Percentiles rank a stretch among this genome's conserved stretches.
Evolutionary conservation across 176 grass and related monocot species (phyloP).

Genomic region (Juncus effusus): DNA sequence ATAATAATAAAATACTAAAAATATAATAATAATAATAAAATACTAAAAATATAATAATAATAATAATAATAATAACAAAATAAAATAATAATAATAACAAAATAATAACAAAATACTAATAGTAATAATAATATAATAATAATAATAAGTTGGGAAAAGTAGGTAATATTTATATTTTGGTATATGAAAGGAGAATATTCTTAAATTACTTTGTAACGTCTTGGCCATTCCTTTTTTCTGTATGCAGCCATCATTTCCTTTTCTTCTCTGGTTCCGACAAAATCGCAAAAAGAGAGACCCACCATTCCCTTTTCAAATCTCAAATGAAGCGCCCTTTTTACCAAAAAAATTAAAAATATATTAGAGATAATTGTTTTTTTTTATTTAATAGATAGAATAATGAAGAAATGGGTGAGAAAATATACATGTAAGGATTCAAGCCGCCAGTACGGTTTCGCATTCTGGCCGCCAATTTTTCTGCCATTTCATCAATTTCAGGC

Average conservation of each 20-base stretch:
- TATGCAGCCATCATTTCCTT: slow-evolving; percentile 94
- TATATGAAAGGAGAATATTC: too few species aligned
- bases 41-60: slow-evolving; percentile 2
- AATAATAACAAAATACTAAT: not conserved
- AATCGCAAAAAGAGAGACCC: slow-evolving; percentile 96
- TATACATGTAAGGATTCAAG: slow-evolving; percentile 88
- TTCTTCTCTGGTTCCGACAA: slow-evolving; percentile 89
- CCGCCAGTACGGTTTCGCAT: slow-evolving; percentile 81
- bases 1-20: too few species aligned
- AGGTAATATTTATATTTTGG: too few species aligned
- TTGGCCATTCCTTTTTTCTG: slow-evolving; percentile 91
- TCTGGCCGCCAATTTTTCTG: slow-evolving; percentile 79
- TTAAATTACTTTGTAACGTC: slow-evolving; percentile 72
- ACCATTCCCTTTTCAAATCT: slow-evolving; percentile 99
- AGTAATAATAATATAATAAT: too few species aligned
- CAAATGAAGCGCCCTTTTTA: slow-evolving; percentile 90
- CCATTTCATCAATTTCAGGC: slow-evolving; percentile 94
- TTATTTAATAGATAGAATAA: not conserved
- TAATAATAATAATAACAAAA: too few species aligned
- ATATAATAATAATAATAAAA: too few species aligned
- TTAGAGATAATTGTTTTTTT: not conserved
- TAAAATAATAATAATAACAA: too few species aligned
- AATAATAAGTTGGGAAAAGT: too few species aligned
- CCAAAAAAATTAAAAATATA: slow-evolving; percentile 21
- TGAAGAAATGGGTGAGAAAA: not conserved